Evolutionary conservation across 108 stramenopile genomes (phyloP).

Genomic region (Hondaea fermentalgiana): DNA sequence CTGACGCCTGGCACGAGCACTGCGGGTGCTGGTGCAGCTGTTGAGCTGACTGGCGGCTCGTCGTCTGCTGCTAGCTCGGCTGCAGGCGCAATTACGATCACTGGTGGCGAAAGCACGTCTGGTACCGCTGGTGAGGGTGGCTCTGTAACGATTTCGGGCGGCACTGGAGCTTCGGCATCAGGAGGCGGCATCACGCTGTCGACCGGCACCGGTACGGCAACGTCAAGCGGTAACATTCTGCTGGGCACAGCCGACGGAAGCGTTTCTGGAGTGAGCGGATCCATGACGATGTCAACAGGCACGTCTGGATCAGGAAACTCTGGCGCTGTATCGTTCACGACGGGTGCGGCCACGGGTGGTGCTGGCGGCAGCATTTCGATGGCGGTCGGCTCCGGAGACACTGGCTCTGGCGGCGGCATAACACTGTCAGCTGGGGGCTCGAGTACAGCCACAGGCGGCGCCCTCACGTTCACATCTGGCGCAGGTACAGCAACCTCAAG

Average conservation of each 20-base stretch:
- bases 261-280: not conserved
- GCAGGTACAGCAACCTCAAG: constrained; percentile 25
- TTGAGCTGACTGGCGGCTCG: not conserved
- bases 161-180: too few relatives aligned
- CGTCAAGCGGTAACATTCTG: too few relatives aligned
- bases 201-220: too few relatives aligned
- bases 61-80: not conserved
- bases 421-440: constrained; percentile 30
- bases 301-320: not conserved
- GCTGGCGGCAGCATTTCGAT: constrained; percentile 24
- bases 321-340: not conserved
- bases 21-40: not conserved
- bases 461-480: constrained; percentile 39
- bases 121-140: constrained; percentile 24
- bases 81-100: not conserved
- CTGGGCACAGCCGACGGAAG: not conserved
- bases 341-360: constrained; percentile 5
- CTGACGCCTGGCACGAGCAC: not conserved
- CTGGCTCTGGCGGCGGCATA: constrained; percentile 33
- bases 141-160: not conserved
- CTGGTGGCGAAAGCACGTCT: not conserved
- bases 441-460: constrained; percentile 21
- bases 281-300: not conserved
- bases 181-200: too few relatives aligned
- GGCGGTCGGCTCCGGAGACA: constrained; percentile 27